Percentiles rank a stretch among this genome's conserved stretches.
These are phyloP conservation scores for Leptomonas pyrrhocoris DNA, from an alignment of 208 protist genomes.

Conservation along the genomic window DNA sequence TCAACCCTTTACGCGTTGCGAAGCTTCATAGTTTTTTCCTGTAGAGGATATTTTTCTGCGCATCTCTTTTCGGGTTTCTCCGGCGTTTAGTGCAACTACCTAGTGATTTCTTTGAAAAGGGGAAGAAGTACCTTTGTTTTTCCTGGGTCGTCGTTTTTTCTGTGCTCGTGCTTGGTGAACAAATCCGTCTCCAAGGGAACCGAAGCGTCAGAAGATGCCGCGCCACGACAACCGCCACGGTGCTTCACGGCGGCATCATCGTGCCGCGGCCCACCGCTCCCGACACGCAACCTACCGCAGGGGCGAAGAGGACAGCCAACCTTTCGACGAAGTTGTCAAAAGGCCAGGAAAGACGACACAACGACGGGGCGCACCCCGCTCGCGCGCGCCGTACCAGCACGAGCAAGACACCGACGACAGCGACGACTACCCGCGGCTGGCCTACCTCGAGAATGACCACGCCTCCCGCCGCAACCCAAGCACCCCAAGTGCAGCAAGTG, in stretches of 20 bases:
- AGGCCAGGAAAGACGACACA: constrained; percentile 16
- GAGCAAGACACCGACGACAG: not conserved
- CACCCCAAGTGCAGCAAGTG: not conserved
- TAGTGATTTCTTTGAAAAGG: no score
- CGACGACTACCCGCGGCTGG: constrained; percentile 5
- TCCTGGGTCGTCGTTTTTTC: not conserved
- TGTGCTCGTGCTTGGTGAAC: not conserved
- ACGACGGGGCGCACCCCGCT: not conserved
- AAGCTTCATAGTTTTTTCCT: no score
- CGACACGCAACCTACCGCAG: constrained; percentile 16
- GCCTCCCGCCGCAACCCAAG: not conserved
- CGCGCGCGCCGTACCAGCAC: not conserved
- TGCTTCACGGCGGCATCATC: not conserved
- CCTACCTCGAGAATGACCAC: constrained; percentile 10
- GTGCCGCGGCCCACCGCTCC: constrained; percentile 5
- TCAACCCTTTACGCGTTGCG: no score
- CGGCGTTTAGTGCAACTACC: no score
- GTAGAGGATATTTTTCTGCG: no score
- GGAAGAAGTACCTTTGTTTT: constrained; percentile 2
- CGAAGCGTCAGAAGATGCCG: not conserved
- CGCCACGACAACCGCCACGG: not conserved
- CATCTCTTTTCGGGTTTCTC: no score
- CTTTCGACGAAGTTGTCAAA: constrained; percentile 17
- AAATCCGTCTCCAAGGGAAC: no score
- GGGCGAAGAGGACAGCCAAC: constrained; percentile 9